Percentiles rank a stretch among this genome's conserved stretches.
Conservation (phyloP, 2,329 filamentous ascomycete genomes). For the Dactylellina sp. region DNA sequence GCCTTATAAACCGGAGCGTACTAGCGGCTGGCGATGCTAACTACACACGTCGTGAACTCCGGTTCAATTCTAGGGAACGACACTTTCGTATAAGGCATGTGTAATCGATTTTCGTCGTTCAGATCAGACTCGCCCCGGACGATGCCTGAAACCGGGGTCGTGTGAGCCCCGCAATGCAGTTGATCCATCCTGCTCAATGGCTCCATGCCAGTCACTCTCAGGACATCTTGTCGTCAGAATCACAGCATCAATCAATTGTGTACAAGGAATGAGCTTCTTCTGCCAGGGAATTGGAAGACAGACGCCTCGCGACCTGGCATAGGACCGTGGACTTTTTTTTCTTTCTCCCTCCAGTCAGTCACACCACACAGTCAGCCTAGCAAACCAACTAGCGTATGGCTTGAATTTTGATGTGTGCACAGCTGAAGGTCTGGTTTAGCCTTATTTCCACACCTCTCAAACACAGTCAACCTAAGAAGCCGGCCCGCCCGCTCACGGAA, state of each 20-base stretch:
- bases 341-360: slow-evolving; percentile 17
- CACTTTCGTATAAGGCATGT: no score
- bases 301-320: slow-evolving; percentile 19
- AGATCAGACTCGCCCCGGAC: neutral
- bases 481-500: slow-evolving; percentile 39
- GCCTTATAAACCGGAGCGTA: no score
- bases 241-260: slow-evolving; percentile 3
- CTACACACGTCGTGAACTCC: no score
- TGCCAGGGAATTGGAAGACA: neutral
- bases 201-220: slow-evolving; percentile 27
- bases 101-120: neutral
- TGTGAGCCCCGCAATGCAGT: slow-evolving; percentile 13
- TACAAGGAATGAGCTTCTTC: no score
- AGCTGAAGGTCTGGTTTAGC: slow-evolving; percentile 34
- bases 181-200: neutral
- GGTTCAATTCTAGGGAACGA: no score
- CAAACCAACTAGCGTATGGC: slow-evolving; percentile 14
- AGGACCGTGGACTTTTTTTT: no score
- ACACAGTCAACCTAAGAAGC: slow-evolving; percentile 13
- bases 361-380: slow-evolving; percentile 37
- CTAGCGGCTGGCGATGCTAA: no score
- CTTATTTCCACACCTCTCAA: slow-evolving; percentile 16
- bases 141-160: slow-evolving; percentile 30
- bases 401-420: neutral
- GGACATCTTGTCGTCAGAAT: slow-evolving; percentile 27